A percentile compares a stretch with the other conserved stretches of the same genome.
phyloP scores from a whole-genome alignment of 1,139 yeast genomes.

The Scheffersomyces segobiensis region DNA sequence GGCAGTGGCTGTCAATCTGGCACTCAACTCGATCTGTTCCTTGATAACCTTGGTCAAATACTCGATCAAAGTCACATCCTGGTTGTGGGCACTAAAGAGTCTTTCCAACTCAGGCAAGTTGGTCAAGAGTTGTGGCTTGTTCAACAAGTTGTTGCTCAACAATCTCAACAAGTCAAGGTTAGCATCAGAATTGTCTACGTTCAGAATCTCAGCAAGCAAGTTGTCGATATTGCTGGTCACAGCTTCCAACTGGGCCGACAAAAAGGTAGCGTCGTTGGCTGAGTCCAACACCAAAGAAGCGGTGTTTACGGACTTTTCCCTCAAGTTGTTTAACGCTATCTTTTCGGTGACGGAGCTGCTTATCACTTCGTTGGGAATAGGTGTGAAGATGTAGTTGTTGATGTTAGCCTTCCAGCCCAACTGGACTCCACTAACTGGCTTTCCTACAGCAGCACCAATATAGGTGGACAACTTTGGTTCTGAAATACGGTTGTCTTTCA shows the following conservation, averaged over 20 bases:
- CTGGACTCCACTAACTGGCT: slow-evolving; percentile 40
- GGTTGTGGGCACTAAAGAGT: slow-evolving; percentile 71
- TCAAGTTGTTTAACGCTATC: slow-evolving; percentile 49
- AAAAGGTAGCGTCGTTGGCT: slow-evolving; percentile 30
- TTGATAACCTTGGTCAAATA: slow-evolving; percentile 82
- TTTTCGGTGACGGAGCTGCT: slow-evolving; percentile 62
- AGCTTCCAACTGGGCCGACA: slow-evolving; percentile 56
- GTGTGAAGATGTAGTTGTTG: slow-evolving; percentile 66
- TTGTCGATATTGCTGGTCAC: slow-evolving; percentile 55
- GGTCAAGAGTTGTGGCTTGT: slow-evolving; percentile 57
- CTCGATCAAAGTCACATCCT: slow-evolving; percentile 82
- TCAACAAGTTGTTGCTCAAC: slow-evolving; percentile 62
- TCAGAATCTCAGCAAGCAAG: slow-evolving; percentile 47
- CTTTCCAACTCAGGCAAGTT: slow-evolving; percentile 59
- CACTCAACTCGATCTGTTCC: slow-evolving; percentile 80
- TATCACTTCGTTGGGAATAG: slow-evolving; percentile 68
- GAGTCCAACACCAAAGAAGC: slow-evolving; percentile 19
- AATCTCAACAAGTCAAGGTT: slow-evolving; percentile 62
- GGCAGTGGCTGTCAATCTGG: slow-evolving; percentile 60
- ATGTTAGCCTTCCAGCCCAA: slow-evolving; percentile 47
- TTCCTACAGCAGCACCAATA: slow-evolving; percentile 76
- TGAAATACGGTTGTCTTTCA: slow-evolving; percentile 34
- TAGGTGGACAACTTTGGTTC: slow-evolving; percentile 60
- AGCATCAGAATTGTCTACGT: slow-evolving; percentile 41
- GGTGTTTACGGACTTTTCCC: slow-evolving; percentile 20